Conservation (phyloP, 352 stramenopile species). For the Globisporangium iwayamae region DNA sequence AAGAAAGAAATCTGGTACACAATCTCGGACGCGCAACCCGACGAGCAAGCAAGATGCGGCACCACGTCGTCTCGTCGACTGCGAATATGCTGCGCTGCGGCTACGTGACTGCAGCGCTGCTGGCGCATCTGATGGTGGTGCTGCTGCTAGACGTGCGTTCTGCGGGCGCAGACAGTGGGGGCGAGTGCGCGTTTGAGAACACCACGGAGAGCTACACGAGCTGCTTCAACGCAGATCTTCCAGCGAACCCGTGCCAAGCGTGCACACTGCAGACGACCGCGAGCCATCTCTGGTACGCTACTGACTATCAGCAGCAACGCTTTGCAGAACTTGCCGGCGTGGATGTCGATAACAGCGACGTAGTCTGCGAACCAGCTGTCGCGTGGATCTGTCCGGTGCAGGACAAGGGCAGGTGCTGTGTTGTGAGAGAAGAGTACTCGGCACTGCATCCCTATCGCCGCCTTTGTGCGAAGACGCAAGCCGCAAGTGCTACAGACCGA, state of each 20-base stretch:
- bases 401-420: slow-evolving; percentile 18
- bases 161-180: not conserved
- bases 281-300: slow-evolving; percentile 11
- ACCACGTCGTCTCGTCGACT: not conserved
- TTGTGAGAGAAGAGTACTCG: slow-evolving; percentile 8
- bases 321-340: not conserved
- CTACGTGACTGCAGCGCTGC: not conserved
- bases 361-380: slow-evolving; percentile 15
- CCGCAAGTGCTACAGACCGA: not conserved
- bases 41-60: not conserved
- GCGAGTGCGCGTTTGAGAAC: slow-evolving; percentile 13
- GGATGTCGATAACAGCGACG: not conserved
- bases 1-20: not conserved
- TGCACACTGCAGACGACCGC: slow-evolving; percentile 1
- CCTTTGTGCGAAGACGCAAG: slow-evolving; percentile 7
- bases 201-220: not conserved
- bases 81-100: not conserved
- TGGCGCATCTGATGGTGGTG: not conserved
- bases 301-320: slow-evolving; percentile 3
- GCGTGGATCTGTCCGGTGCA: slow-evolving; percentile 18
- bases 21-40: not conserved
- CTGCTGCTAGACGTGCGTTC: not conserved
- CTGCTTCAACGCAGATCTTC: slow-evolving; percentile 7
- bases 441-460: slow-evolving; percentile 1
- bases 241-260: not conserved